Percentiles rank a stretch among this genome's conserved stretches.
Conservation (phyloP, 139 green algal species). For the Asterochloris sp. region DNA sequence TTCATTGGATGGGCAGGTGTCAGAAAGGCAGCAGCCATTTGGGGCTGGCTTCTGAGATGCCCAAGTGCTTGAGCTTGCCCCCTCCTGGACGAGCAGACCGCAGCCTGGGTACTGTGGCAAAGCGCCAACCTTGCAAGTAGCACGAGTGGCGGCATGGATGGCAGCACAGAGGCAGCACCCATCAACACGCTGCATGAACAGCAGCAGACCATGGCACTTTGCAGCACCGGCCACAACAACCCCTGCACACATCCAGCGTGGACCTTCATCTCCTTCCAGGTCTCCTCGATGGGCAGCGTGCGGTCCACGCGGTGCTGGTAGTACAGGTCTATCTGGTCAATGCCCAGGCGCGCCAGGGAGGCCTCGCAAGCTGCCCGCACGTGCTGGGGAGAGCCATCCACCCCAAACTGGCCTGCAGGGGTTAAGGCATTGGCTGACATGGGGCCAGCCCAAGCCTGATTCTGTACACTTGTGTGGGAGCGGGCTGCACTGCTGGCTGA, state of each 20-base stretch:
- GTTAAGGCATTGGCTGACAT: too few relatives aligned
- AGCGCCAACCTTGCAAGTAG: too few relatives aligned
- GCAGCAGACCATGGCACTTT: too few relatives aligned
- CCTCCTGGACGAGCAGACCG: too few relatives aligned
- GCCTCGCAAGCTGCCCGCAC: slow-evolving; percentile 11
- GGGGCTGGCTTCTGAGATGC: slow-evolving; percentile 52
- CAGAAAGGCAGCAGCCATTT: neutral
- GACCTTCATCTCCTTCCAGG: slow-evolving; percentile 38
- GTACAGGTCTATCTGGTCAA: slow-evolving; percentile 41
- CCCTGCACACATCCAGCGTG: neutral
- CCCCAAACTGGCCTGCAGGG: neutral
- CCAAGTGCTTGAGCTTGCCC: slow-evolving; percentile 64
- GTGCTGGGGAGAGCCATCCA: neutral
- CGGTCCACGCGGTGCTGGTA: slow-evolving; percentile 44
- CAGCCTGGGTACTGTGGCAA: too few relatives aligned
- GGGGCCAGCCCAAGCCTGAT: too few relatives aligned
- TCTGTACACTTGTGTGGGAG: too few relatives aligned
- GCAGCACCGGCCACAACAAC: too few relatives aligned
- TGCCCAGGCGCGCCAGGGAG: slow-evolving; percentile 33
- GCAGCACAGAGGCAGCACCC: too few relatives aligned
- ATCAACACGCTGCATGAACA: too few relatives aligned
- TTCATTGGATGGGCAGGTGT: neutral
- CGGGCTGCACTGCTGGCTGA: too few relatives aligned
- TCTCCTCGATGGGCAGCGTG: slow-evolving; percentile 48
- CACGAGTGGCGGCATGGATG: too few relatives aligned